Conservation (phyloP, 768 basidiomycete species). For the Agaricus blazei region DNA sequence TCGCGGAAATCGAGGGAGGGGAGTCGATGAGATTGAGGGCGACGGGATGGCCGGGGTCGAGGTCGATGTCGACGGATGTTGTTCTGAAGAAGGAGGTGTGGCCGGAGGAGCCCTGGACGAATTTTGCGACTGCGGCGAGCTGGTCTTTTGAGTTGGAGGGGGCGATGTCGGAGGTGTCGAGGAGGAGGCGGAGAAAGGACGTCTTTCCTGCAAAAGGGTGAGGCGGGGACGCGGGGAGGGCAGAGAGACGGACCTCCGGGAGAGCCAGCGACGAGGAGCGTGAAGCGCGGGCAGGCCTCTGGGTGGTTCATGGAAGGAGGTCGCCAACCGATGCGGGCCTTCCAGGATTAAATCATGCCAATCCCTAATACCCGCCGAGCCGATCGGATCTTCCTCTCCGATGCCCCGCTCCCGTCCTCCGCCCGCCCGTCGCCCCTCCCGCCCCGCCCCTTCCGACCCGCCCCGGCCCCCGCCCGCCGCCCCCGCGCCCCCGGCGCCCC, state of each 20-base stretch:
- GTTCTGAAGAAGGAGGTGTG: slow-evolving; percentile 71
- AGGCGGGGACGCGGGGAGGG: slow-evolving; percentile 12
- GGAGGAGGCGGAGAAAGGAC: slow-evolving; percentile 77
- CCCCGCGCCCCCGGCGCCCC: background rate
- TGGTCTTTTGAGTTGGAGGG: slow-evolving; percentile 63
- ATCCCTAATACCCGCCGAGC: slow-evolving; percentile 53
- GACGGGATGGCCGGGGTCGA: slow-evolving; percentile 47
- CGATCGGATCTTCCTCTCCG: slow-evolving; percentile 56
- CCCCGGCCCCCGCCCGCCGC: background rate
- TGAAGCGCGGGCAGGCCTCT: slow-evolving; percentile 50
- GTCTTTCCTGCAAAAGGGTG: slow-evolving; percentile 58
- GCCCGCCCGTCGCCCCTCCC: background rate
- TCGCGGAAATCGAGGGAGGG: slow-evolving; percentile 71
- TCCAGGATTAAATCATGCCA: slow-evolving; percentile 49
- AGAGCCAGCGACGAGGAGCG: slow-evolving; percentile 78
- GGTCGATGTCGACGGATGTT: slow-evolving; percentile 67
- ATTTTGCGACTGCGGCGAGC: slow-evolving; percentile 75
- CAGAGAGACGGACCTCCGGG: slow-evolving; percentile 49
- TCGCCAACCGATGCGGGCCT: slow-evolving; percentile 63
- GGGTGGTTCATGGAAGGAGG: slow-evolving; percentile 49
- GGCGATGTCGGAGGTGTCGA: slow-evolving; percentile 74
- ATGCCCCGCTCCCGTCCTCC: slow-evolving; percentile 18
- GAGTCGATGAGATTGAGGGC: slow-evolving; percentile 77
- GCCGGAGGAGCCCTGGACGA: slow-evolving; percentile 68
- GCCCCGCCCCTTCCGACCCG: background rate